These are phyloP conservation scores for Tylopilus rubrobrunneus DNA, from an alignment of 768 basidiomycete species.

Conservation along the genomic window DNA sequence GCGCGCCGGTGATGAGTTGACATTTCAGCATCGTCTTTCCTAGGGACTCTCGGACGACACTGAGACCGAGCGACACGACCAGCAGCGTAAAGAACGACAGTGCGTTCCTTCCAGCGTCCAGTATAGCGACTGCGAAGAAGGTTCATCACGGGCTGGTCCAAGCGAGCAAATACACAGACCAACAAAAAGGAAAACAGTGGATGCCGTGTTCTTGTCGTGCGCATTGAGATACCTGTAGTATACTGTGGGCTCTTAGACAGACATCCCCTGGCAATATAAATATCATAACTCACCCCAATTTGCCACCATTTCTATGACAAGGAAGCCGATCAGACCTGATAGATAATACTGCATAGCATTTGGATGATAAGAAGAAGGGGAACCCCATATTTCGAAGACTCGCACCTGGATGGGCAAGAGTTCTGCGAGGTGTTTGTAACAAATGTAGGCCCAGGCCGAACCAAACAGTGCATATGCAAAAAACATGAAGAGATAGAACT, in stretches of 20 bases:
- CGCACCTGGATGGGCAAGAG: slow-evolving; percentile 84
- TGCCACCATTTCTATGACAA: slow-evolving; percentile 92
- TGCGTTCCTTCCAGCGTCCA: slow-evolving; percentile 93
- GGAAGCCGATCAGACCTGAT: slow-evolving; percentile 78
- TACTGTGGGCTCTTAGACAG: slow-evolving; percentile 37
- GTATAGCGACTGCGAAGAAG: slow-evolving; percentile 68
- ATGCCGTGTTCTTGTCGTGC: slow-evolving; percentile 67
- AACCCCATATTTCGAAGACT: neutral
- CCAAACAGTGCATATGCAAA: slow-evolving; percentile 71
- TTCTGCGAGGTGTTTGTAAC: slow-evolving; percentile 75
- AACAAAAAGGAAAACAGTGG: slow-evolving; percentile 90
- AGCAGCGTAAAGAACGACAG: slow-evolving; percentile 94
- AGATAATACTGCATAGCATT: slow-evolving; percentile 69
- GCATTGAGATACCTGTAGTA: slow-evolving; percentile 96
- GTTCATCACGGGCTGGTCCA: neutral
- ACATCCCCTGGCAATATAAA: neutral
- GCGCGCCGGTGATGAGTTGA: slow-evolving; percentile 73
- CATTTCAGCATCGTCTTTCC: slow-evolving; percentile 83
- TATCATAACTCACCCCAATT: slow-evolving; percentile 63
- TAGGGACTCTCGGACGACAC: slow-evolving; percentile 86
- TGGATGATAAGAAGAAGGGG: slow-evolving; percentile 1
- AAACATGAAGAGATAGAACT: slow-evolving; percentile 91
- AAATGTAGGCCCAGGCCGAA: slow-evolving; percentile 76
- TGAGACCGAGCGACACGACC: slow-evolving; percentile 87
- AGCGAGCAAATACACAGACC: slow-evolving; percentile 43